Percentiles rank a stretch among this genome's conserved stretches.
Evolutionary conservation across 2,329 filamentous ascomycete species (phyloP).

Genomic region (Trichophyton benhamiae): DNA sequence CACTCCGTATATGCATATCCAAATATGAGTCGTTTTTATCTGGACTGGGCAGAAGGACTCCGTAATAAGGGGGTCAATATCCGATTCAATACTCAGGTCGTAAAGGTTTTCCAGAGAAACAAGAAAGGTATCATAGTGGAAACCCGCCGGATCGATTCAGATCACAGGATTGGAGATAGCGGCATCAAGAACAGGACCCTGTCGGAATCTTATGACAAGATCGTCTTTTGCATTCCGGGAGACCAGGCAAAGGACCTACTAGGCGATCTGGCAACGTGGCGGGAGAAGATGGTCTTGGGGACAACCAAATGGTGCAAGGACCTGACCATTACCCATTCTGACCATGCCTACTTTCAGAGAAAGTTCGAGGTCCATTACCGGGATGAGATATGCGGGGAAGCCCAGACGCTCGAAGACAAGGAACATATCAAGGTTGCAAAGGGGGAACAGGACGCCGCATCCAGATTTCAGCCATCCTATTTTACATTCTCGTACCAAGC

Average conservation of each 20-base stretch:
- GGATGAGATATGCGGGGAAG: conserved; percentile 38
- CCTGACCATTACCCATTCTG: conserved; percentile 49
- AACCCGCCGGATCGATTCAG: conserved; percentile 15
- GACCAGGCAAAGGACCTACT: conserved; percentile 46
- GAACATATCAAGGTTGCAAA: conserved; percentile 38
- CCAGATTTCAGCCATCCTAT: conserved; percentile 47
- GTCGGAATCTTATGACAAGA: conserved; percentile 44
- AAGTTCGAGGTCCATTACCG: conserved; percentile 46
- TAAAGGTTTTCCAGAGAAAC: conserved; percentile 38
- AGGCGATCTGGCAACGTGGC: conserved; percentile 40
- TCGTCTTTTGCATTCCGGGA: conserved; percentile 45
- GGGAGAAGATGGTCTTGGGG: conserved; percentile 57
- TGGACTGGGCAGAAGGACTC: conserved; percentile 43
- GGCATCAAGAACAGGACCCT: conserved; percentile 33
- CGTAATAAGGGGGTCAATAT: conserved; percentile 43
- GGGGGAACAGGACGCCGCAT: conserved; percentile 28
- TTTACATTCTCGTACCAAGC: conserved; percentile 45
- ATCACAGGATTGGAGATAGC: conserved; percentile 7
- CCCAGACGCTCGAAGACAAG: conserved; percentile 30
- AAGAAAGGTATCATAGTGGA: conserved; percentile 40
- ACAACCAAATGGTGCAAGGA: conserved; percentile 54
- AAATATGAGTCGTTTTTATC: conserved; percentile 46
- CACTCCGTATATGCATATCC: conserved; percentile 51
- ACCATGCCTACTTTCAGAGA: conserved; percentile 45
- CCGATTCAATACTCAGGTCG: conserved; percentile 43